Percentiles rank a stretch among this genome's conserved stretches.
These are phyloP conservation scores for Paulownia fortunei DNA, from an alignment of 257 asterid genomes.

Conservation along the genomic window DNA sequence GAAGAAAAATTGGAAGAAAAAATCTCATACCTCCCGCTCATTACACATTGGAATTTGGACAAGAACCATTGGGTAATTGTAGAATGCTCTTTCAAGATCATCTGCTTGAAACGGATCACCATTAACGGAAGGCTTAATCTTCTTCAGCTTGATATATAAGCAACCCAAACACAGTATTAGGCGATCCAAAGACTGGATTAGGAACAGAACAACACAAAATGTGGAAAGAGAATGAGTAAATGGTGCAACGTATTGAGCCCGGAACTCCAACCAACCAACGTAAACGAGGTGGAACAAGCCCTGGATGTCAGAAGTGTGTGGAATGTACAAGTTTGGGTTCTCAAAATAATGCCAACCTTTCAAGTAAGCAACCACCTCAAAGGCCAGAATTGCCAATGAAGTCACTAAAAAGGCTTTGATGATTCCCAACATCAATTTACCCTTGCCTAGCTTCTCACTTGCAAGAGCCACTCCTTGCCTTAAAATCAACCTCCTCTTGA, in stretches of 20 bases:
- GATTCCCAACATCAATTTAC: constrained; percentile 48
- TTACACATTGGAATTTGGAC: constrained; percentile 88
- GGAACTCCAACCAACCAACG: constrained; percentile 59
- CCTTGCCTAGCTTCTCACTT: constrained; percentile 65
- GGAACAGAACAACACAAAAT: constrained; percentile 61
- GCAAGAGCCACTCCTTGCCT: constrained; percentile 60
- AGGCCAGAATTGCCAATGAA: constrained; percentile 46
- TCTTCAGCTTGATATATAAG: constrained; percentile 58
- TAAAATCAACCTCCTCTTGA: constrained; percentile 52
- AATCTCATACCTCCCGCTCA: constrained; percentile 60
- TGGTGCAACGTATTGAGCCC: constrained; percentile 56
- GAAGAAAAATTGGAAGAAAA: not conserved
- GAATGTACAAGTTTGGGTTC: constrained; percentile 42
- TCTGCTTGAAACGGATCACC: constrained; percentile 44
- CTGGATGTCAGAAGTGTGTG: constrained; percentile 43
- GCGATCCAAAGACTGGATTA: constrained; percentile 68
- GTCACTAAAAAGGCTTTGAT: constrained; percentile 43
- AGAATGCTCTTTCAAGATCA: constrained; percentile 43
- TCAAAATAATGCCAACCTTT: constrained; percentile 63
- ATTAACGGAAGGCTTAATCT: constrained; percentile 53
- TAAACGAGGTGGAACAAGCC: constrained; percentile 47
- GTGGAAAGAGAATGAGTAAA: constrained; percentile 48
- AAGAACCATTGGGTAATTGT: constrained; percentile 67
- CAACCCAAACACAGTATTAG: constrained; percentile 67
- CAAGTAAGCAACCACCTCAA: constrained; percentile 56